Evolutionary conservation across 306 rosid genomes (phyloP), one percentile per base, ranked within the genome.

Genomic region (Sindora glabra): DNA sequence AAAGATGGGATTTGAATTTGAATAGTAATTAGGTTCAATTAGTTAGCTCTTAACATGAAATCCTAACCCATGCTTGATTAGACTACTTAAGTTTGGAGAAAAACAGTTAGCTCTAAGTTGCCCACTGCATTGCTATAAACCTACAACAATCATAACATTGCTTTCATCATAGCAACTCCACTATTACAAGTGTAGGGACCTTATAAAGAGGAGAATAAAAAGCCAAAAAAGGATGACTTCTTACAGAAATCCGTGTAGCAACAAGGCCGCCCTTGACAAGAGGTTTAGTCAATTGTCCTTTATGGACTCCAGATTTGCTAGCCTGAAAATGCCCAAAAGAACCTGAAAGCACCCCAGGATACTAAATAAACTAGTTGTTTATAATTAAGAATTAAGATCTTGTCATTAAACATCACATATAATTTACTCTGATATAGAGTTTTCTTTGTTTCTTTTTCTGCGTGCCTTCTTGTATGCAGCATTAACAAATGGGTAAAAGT

Each of bases 301-400:
- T 92, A 73, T 88, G 96, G 48, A 91, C 98, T 52, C 95, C 86
- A 18, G 98, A 91, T 83, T 85, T 74, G 82, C 96, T 85, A 55
- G 95, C 95, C 74, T 91, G 98, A 70, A 91, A 91, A 76, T 91
- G 92, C 34, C 98, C 98, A 78, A 88, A 91, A 62, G 98, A 91
- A 63, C 96, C 98, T 91, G 79, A 65, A 37, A 70, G 62, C 69
- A 69, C 55, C 76, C 77, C 5, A 51, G 38, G 53, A n/a, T 36
- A 54, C 25, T 48, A 23, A 3, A 50, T 48, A 44, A 64, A 25
- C 21, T 58, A 34, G 32, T 38, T 64, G 29, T 44, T 46, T 29
- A 40, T 14, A 62, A 32, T 38, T 49, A 44, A 4, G 10, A 34
- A 10, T 3, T 1, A 27, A 29, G 13, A 14, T 41, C 32, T 32